Evolutionary conservation across 345 rosid species (phyloP).

Genomic region (Eucalyptus caleyi): DNA sequence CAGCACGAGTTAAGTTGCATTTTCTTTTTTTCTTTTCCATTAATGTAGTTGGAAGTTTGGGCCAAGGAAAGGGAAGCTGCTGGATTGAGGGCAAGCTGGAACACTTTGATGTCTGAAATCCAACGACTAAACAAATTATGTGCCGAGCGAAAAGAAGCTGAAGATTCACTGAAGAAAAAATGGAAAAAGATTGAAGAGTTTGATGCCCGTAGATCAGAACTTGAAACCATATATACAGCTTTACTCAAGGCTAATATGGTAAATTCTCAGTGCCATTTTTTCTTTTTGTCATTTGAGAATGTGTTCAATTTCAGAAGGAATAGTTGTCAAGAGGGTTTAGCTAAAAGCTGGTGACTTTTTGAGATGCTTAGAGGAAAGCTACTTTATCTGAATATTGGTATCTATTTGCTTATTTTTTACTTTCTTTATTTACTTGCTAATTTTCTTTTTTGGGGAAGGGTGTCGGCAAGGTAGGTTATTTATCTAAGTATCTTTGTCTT

Average conservation of each 20-base stretch:
- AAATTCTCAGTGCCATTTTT: background rate
- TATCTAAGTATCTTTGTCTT: background rate
- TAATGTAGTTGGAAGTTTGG: constrained; percentile 82
- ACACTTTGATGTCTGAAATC: constrained; percentile 70
- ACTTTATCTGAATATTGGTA: background rate
- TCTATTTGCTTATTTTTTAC: background rate
- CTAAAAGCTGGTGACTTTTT: background rate
- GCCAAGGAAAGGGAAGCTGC: constrained; percentile 86
- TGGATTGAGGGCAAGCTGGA: constrained; percentile 81
- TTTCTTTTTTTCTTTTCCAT: background rate
- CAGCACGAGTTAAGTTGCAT: background rate
- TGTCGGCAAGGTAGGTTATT: background rate
- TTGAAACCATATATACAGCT: constrained; percentile 74
- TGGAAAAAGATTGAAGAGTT: constrained; percentile 97
- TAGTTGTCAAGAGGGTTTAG: background rate
- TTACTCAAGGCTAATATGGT: constrained; percentile 82
- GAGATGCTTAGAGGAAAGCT: background rate
- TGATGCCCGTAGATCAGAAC: constrained; percentile 86
- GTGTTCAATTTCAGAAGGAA: background rate
- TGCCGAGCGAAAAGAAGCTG: constrained; percentile 91
- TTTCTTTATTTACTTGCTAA: background rate
- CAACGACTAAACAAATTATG: constrained; percentile 69
- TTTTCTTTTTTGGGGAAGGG: background rate
- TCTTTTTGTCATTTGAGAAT: background rate
- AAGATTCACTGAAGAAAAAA: constrained; percentile 76